Evolutionary conservation across 257 asterid species (phyloP), one percentile per base, ranked within the genome.

Genomic region (Solanum chiquidenum): DNA sequence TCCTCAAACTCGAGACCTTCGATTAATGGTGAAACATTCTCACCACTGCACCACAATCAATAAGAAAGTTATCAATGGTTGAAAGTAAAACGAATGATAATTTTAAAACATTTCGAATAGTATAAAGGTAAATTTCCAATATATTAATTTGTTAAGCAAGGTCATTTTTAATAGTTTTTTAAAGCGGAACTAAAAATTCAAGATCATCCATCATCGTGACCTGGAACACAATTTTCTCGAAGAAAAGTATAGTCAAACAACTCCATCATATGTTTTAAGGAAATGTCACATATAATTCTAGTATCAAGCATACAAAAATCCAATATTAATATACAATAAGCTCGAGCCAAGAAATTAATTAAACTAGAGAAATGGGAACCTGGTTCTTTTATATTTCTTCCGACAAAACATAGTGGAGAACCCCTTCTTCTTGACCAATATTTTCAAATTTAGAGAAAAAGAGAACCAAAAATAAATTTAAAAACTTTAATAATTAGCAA

Each of bases 331-430:
- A 46, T 46, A 64, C 85, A 49, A 52, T 18, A 80, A 82, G 82
- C 7, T 85, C 21, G 18, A 85, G 12, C 82, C 87, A 27, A 68
- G 66, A 25, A 42, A 74, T 35, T 35, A 29, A 74, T 35, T 35
- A 35, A 85, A 85, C 42, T 16, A 37, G 42, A 85, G 42, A 40
- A 40, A 66, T 62, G 66, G 64, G 46, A 66, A 85, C 80, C 77
- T 66, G 31, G 20, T 80, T 49, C 42, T 82, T 25, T 40, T 40
- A 7, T 49, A 18, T 49, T 82, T 68, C 79, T 68, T 46, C 87
- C 82, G 82, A 85, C 87, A 85, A 68, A 42, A 21, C 68, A 20
- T 85, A 85, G 82, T 85, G 87, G 87, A 46, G 44, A 85, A 38
- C 42, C 79, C 82, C 87, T 68, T 38, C 87, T 49, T 66, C 87